Evolutionary conservation across 179 eudicot genomes (phyloP), one percentile per base, ranked within the genome.

Genomic region (Spinacia oleracea): DNA sequence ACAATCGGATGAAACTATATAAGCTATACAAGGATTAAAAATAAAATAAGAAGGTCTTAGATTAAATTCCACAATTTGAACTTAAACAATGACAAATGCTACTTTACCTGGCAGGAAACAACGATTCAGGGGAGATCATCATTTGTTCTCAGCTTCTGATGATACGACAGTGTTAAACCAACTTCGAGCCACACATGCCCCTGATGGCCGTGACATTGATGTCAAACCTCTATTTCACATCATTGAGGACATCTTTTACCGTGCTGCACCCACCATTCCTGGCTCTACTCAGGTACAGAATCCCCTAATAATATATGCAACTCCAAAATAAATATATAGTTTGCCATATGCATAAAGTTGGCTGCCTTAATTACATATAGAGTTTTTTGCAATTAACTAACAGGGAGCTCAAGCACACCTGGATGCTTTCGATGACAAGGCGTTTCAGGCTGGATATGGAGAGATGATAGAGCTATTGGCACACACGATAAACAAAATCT

Each of bases 161-260:
- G 95, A 91, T 72, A 83, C 64, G 43, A 87, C 88, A 45, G 85
- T 91, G 91, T 77, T 85, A 81, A 91, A 81, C 87, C 92, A 90
- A 62, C 88, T 91, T 27, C 75, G 75, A 43, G 86, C 84, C 10
- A 86, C 89, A 58, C 96, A 90, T 78, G 79, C 89, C 43, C 97
- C 92, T 8, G 96, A 91, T 73, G 89, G 91, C 50, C 89, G 88
- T 6, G 93, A 87, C 42, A 77, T 87, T 66, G 89, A 91, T 31
- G 89, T 91, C 64, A 84, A 75, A 76, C 88, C 89, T 31, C 79
- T 93, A 53, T 87, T 93, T 48, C 82, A 77, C 55, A 83, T 93
- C 70, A 71, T 91, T 4, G 93, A 93, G 86, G 89, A 93, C 58
- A 84, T 91, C 78, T 53, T 93, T 48, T 79, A 76, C 82, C 90